Base-by-base conservation (phyloP, 2,329 filamentous ascomycete species). In the Westerdykella ornata region DNA sequence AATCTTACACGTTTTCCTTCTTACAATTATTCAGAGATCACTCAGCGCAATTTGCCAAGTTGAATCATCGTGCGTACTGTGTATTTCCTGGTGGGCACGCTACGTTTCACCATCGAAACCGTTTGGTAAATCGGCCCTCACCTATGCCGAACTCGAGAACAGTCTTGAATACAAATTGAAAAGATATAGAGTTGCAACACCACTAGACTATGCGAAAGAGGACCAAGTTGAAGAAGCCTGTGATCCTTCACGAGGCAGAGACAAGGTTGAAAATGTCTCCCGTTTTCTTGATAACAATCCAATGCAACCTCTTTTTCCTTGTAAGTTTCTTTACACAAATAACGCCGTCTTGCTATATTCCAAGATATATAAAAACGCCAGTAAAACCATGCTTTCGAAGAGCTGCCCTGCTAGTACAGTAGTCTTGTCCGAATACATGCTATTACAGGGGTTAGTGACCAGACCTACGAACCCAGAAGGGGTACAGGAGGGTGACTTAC, bases 401-500 rank as follows among this genome's bases (percentile, higher is more conserved):
- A 26, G 22, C 12, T 9, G 7, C 22, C 22, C 22, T 9, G 39
- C 47, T 64, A 72, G 53, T 73, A 74, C 51, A 74, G 54, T 41
- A 74, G 70, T 45, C 71, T 61, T 14, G 71, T 73, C 45, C 71
- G 62, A 45, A 74, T 72, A 42, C 70, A 51, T 33, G 66, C 65
- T 46, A 26, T 29, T 52, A 15, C 14, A n/a, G 49, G 45, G 45
- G 44, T 49, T 30, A 46, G 33, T 17, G 30, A 35, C 16, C 26
- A 30, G 35, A 28, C 26, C 35, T 17, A 15, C 22, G 12, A 26
- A 12, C 14, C 20, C 19, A 11, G 13, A 19, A 19, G 20, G 26
- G 29, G 28, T 15, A 33, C 22, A 22, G 34, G 31, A 31, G 16
- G 16, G 32, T 14, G 36, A 71, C 83, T 74, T 77, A 87, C 85